These are phyloP conservation scores for Ambrosia hybrid DNA, from an alignment of 140 eudicot species.

Conservation along the genomic window DNA sequence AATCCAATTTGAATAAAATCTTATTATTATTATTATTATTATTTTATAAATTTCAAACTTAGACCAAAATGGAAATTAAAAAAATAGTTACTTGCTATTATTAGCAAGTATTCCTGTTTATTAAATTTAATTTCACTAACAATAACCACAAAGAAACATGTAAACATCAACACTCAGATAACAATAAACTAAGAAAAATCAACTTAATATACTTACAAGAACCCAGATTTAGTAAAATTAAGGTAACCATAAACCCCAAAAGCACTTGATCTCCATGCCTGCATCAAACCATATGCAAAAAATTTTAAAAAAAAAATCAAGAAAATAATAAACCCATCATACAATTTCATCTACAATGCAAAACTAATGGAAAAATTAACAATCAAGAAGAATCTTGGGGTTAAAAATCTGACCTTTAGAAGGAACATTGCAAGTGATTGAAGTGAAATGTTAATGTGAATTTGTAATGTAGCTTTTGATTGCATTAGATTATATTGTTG, in stretches of 20 bases:
- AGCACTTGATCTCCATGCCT: constrained; percentile 84
- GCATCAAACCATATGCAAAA: neutral
- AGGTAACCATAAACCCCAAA: constrained; percentile 85
- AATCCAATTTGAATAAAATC: too few species aligned
- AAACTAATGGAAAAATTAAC: neutral
- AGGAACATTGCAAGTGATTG: constrained; percentile 68
- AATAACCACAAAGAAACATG: too few species aligned
- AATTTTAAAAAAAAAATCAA: neutral
- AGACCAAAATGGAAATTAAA: constrained; percentile 1
- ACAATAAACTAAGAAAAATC: too few species aligned
- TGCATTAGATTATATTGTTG: neutral
- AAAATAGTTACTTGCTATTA: neutral
- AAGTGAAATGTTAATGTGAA: constrained; percentile 43
- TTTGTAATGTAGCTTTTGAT: constrained; percentile 22
- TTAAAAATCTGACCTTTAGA: constrained; percentile 46
- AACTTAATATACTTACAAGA: constrained; percentile 61
- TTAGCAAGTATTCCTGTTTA: neutral
- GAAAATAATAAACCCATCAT: neutral
- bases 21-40: too few species aligned
- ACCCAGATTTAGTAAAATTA: constrained; percentile 87
- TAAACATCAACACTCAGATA: neutral
- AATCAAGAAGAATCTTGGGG: neutral
- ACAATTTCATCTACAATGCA: neutral
- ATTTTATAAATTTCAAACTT: too few species aligned
- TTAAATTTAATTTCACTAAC: neutral